Evolutionary conservation across 768 basidiomycete species (phyloP).

Genomic region (Obba rivulosa): DNA sequence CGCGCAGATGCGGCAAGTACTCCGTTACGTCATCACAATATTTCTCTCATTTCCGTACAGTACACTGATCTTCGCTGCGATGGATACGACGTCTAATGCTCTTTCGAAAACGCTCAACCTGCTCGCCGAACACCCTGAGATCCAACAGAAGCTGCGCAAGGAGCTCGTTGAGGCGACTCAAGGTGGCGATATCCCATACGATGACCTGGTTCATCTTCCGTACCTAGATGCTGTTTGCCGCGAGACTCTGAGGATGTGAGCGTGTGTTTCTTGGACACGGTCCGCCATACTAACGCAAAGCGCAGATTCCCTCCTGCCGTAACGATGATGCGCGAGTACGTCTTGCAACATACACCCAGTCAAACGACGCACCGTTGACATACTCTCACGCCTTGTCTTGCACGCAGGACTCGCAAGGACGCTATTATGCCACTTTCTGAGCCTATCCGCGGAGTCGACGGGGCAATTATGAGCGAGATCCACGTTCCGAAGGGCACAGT

Average conservation of each 20-base stretch:
- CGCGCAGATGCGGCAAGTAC: slow-evolving; percentile 19
- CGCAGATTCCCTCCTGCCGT: slow-evolving; percentile 43
- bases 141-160: slow-evolving; percentile 9
- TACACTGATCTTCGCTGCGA: slow-evolving; percentile 3
- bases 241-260: slow-evolving; percentile 9
- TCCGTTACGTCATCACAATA: background rate
- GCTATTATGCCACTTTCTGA: slow-evolving; percentile 35
- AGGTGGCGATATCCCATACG: slow-evolving; percentile 6
- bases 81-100: slow-evolving; percentile 13
- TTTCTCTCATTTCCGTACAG: background rate
- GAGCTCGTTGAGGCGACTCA: slow-evolving; percentile 6
- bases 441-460: slow-evolving; percentile 33
- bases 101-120: slow-evolving; percentile 4
- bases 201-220: slow-evolving; percentile 5
- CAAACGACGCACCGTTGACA: background rate
- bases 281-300: background rate
- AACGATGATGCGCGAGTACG: slow-evolving; percentile 26
- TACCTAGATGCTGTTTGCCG: slow-evolving; percentile 7
- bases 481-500: slow-evolving; percentile 32
- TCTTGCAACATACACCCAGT: too few relatives aligned
- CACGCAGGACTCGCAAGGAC: slow-evolving; percentile 30
- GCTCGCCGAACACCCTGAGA: slow-evolving; percentile 8
- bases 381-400: background rate
- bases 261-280: background rate
- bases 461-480: slow-evolving; percentile 31